Base-by-base conservation (phyloP, 257 asterid genomes). In the Solanum medicagineum region DNA sequence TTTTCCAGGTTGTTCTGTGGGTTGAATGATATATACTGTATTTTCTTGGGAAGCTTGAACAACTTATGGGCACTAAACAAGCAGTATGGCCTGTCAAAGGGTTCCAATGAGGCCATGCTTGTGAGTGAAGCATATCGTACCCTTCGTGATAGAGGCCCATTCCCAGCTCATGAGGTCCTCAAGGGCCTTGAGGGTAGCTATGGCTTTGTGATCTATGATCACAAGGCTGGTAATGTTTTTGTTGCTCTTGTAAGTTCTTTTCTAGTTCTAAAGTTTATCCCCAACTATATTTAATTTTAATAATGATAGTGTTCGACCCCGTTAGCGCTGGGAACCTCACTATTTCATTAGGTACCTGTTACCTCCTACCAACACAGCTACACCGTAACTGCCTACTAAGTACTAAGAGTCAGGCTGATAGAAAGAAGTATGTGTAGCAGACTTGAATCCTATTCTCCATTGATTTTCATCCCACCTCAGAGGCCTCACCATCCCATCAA, bases 101-200 rank as follows among this genome's bases (percentile, higher is more conserved):
- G 89, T 13, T 89, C 89, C 20, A 93, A 94, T 83, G 99, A 97
- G 90, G 98, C 98, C 84, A 85, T 88, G 88, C 88, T 88, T 65
- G 86, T 92, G 51, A 92, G 91, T 10, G 99, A 97, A 84, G 99
- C 98, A 0, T 97, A 97, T 84, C 89, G 96, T 29, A 97, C 99
- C 44, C 97, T 97, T 15, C 92, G 99, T 1, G 99, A 97, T 75
- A 87, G 99, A 63, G 92, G 97, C 65, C 99, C 99, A 1, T 88
- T 92, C 88, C 99, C 98, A 3, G 98, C 99, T 56, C 98, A 97
- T 87, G 96, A 91, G 85, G 98, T 97, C 80, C 94, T 97, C 56
- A 89, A 91, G 62, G 99, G 93, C 66, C 98, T 97, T 70, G 96
- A 97, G 13, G 99, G 99, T 36, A 90, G 94, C 83, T 97, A 93